These are phyloP conservation scores for Raddia guianensis DNA, from an alignment of 176 grass and related monocot species.

Conservation along the genomic window DNA sequence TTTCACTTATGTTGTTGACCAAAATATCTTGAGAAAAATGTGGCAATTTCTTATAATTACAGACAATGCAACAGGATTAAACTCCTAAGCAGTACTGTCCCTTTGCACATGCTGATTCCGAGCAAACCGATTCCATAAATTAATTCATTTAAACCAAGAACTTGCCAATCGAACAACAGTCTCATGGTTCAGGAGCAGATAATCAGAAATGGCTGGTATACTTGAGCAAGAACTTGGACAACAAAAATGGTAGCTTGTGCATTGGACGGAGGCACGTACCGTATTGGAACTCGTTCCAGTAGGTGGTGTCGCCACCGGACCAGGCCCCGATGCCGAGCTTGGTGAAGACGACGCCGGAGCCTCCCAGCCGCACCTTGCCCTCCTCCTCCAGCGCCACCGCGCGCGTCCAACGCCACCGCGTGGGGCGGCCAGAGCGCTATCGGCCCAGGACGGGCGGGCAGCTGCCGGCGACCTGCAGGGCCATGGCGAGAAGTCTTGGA, in stretches of 20 bases:
- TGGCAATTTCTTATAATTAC: too few species aligned
- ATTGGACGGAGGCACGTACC: slow-evolving; percentile 44
- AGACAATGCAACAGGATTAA: too few species aligned
- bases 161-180: too few species aligned
- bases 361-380: slow-evolving; percentile 65
- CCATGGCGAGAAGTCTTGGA: slow-evolving; percentile 42
- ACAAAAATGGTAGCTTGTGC: not conserved
- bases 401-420: slow-evolving; percentile 35
- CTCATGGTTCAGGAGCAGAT: too few species aligned
- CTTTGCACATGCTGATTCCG: too few species aligned
- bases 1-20: not conserved
- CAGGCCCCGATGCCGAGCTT: slow-evolving; percentile 86
- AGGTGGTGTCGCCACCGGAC: slow-evolving; percentile 92
- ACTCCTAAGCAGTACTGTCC: too few species aligned
- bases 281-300: slow-evolving; percentile 94
- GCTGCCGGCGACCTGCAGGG: slow-evolving; percentile 60
- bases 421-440: slow-evolving; percentile 39
- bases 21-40: not conserved
- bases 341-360: slow-evolving; percentile 66
- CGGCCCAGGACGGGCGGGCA: slow-evolving; percentile 6
- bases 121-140: too few species aligned
- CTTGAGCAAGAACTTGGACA: too few species aligned
- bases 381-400: slow-evolving; percentile 37
- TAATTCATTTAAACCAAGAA: too few species aligned
- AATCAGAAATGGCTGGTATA: too few species aligned